Evolutionary conservation across 1,284 basidiomycete genomes (phyloP).

Genomic region (Cutaneotrichosporon curvatum): DNA sequence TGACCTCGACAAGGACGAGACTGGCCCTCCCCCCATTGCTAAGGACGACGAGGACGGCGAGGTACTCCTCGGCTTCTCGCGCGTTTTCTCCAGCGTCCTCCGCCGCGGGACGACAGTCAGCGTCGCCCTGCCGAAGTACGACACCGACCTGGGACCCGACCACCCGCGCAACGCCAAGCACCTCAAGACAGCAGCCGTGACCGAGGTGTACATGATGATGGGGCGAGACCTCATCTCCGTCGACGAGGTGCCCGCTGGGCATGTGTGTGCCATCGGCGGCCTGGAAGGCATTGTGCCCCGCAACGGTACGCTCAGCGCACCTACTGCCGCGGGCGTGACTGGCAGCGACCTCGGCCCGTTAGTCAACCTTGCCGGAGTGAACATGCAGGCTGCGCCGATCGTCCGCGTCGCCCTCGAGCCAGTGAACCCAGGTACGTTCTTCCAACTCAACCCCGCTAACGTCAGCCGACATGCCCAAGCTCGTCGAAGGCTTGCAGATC

Average conservation of each 20-base stretch:
- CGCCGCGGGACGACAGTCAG: slow-evolving; percentile 59
- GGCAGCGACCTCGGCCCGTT: slow-evolving; percentile 49
- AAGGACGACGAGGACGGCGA: slow-evolving; percentile 47
- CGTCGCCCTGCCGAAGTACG: slow-evolving; percentile 85
- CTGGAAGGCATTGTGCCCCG: slow-evolving; percentile 84
- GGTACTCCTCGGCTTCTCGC: slow-evolving; percentile 79
- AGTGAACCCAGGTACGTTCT: slow-evolving; percentile 54
- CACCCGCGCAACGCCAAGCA: slow-evolving; percentile 68
- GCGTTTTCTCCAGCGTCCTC: slow-evolving; percentile 85
- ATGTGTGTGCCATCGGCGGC: slow-evolving; percentile 89
- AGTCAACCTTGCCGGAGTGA: slow-evolving; percentile 76
- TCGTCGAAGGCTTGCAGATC: slow-evolving; percentile 79
- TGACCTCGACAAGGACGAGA: slow-evolving; percentile 24
- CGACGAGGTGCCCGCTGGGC: slow-evolving; percentile 80
- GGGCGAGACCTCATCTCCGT: slow-evolving; percentile 84
- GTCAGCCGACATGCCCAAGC: slow-evolving; percentile 79
- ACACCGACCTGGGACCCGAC: slow-evolving; percentile 56
- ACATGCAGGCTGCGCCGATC: slow-evolving; percentile 72
- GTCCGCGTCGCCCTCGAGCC: slow-evolving; percentile 95
- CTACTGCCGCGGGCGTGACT: slow-evolving; percentile 45
- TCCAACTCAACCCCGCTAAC: slow-evolving; percentile 1
- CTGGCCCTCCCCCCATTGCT: slow-evolving; percentile 11
- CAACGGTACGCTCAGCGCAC: slow-evolving; percentile 81
- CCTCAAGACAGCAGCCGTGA: slow-evolving; percentile 57
- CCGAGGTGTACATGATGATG: slow-evolving; percentile 95